Base-by-base conservation (phyloP, 75 land plant genomes). In the Ceratopteris richardii region DNA sequence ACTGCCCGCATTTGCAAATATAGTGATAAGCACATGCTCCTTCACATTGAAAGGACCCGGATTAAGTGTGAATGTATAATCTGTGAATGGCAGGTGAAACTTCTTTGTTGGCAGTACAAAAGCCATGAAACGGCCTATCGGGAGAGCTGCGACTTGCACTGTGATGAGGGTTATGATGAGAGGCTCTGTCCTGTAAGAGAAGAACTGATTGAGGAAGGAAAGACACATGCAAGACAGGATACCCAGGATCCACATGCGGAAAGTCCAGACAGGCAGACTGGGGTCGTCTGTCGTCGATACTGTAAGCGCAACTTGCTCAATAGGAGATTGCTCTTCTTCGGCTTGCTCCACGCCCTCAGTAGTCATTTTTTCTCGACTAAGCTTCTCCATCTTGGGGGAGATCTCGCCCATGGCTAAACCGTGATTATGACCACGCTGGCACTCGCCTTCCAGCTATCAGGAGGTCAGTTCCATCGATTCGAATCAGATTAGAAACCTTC, bases 1-100 rank as follows among this genome's bases (percentile, higher is more conserved):
- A 1, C 80, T 73, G 16, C 88, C 84, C 0, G 79, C 56, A 50
- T 78, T 75, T 4, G 88, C 85, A 36, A 86, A 77, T 0, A 86
- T 73, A 17, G 85, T 85, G 13, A 85, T 78, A 37, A 85, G 66
- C 28, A 85, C 88, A 59, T 85, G 88, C 64, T 85, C 88, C 58
- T 85, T 75, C 41, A 72, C 33, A 33, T 80, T 83, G 30, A 83
- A 83, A 0, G 86, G 86, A 11, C 86, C 86, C 0, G 83, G 80
- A 48, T 83, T 83, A 30, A 77, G 29, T 6, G 88, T 62, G 33
- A 87, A 80, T 18, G 70, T 42, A 74, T 74, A 73, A 0, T 43
- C 46, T 4, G 71, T 73, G 31, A 68, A 51, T 9, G 74, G 88
- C 17, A 77, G 37, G 23, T 57, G 20, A 61, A 81, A 79, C 70